Evolutionary conservation across 2,329 filamentous ascomycete species (phyloP).

Genomic region (Davidsoniella neocaledoniae): DNA sequence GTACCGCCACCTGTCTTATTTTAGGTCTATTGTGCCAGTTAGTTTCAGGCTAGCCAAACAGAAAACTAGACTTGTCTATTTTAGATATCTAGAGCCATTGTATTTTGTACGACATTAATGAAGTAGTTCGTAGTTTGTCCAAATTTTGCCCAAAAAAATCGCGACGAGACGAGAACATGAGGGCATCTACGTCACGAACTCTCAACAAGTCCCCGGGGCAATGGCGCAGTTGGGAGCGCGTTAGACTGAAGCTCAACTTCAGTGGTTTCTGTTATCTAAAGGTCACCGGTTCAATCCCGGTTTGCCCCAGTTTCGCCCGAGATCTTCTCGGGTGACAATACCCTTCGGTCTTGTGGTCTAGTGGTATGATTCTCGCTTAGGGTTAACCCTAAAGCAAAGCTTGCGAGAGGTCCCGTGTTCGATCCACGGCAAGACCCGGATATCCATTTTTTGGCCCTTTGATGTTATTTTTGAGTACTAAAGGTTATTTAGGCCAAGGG

Average conservation of each 20-base stretch:
- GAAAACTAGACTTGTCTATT: no score
- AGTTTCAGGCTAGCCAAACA: no score
- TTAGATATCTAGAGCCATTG: no score
- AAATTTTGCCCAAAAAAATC: not conserved
- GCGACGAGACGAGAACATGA: not conserved
- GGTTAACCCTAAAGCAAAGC: constrained; percentile 24
- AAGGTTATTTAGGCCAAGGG: no score
- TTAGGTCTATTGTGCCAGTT: no score
- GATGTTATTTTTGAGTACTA: no score
- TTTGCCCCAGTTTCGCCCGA: constrained; percentile 10
- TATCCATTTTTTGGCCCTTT: constrained; percentile 29
- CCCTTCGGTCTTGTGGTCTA: constrained; percentile 49
- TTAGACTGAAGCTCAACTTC: no score
- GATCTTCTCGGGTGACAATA: constrained; percentile 48
- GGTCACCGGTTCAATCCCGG: constrained; percentile 11
- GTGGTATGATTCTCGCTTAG: constrained; percentile 59
- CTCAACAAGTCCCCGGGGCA: constrained; percentile 3
- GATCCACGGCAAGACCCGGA: constrained; percentile 14
- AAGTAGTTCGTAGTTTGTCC: no score
- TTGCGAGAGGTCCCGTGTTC: constrained; percentile 16
- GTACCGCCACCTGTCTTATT: no score
- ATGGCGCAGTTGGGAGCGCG: constrained; percentile 12
- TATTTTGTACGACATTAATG: no score
- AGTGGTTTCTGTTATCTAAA: no score
- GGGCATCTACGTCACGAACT: not conserved